These are phyloP conservation scores for Mayamaea pseudoterrestris DNA, from an alignment of 108 stramenopile species.

Conservation along the genomic window DNA sequence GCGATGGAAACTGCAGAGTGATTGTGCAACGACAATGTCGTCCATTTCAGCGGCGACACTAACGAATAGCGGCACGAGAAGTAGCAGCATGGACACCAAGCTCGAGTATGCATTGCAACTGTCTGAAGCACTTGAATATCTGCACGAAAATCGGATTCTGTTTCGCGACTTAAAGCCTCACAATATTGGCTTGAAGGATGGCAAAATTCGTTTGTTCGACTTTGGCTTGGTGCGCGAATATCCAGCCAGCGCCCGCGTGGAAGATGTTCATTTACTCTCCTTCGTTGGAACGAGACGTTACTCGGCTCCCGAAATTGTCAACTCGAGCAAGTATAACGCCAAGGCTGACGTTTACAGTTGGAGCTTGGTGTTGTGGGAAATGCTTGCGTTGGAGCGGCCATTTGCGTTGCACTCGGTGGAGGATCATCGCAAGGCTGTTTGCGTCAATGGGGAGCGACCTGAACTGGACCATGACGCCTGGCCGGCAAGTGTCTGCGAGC, in stretches of 20 bases:
- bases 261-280: constrained; percentile 46
- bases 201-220: constrained; percentile 7
- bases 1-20: neutral
- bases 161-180: constrained; percentile 62
- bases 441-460: constrained; percentile 18
- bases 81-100: neutral
- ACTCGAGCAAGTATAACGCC: constrained; percentile 17
- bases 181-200: constrained; percentile 27
- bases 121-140: constrained; percentile 46
- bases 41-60: neutral
- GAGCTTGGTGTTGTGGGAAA: constrained; percentile 28
- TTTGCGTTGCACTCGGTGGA: constrained; percentile 12
- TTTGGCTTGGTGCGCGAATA: constrained; percentile 14
- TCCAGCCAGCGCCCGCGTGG: neutral
- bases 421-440: constrained; percentile 12
- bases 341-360: constrained; percentile 54
- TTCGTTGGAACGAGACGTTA: constrained; percentile 34
- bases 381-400: constrained; percentile 14
- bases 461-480: neutral
- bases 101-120: constrained; percentile 25
- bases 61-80: neutral
- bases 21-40: neutral
- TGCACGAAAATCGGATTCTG: constrained; percentile 47
- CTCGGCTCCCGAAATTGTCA: constrained; percentile 21
- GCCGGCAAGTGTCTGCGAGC: neutral